Evolutionary conservation across 805 yeast species (phyloP).

Genomic region (Ogataea allantospora): DNA sequence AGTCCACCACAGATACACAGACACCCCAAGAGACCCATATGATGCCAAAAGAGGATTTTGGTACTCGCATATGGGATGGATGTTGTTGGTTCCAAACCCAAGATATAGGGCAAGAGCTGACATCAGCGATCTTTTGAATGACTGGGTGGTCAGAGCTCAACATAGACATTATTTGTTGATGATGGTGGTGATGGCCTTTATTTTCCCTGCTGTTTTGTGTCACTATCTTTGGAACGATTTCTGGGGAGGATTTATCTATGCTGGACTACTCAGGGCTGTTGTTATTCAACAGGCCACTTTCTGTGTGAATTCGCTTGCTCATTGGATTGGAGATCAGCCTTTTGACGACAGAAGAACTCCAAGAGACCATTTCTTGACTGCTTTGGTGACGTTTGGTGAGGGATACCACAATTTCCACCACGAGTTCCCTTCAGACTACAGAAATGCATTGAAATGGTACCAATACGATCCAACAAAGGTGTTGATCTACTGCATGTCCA

Average conservation of each 20-base stretch:
- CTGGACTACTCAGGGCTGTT: slow-evolving; percentile 67
- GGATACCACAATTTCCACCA: slow-evolving; percentile 91
- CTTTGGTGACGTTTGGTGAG: slow-evolving; percentile 82
- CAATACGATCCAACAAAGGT: slow-evolving; percentile 83
- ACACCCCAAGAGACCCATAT: slow-evolving; percentile 79
- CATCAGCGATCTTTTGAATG: slow-evolving; percentile 73
- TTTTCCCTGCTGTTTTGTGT: slow-evolving; percentile 59
- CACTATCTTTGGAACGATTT: slow-evolving; percentile 59
- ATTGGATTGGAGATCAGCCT: slow-evolving; percentile 84
- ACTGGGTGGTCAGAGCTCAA: slow-evolving; percentile 78
- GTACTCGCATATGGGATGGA: slow-evolving; percentile 87
- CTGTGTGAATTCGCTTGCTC: slow-evolving; percentile 84
- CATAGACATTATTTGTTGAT: slow-evolving; percentile 70
- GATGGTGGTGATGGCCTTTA: slow-evolving; percentile 59
- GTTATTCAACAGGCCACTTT: slow-evolving; percentile 82
- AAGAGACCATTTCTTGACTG: slow-evolving; percentile 77
- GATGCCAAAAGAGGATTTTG: slow-evolving; percentile 83
- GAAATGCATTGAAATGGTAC: slow-evolving; percentile 85
- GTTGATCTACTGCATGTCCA: slow-evolving; percentile 55
- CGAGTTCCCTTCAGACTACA: slow-evolving; percentile 85
- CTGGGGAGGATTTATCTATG: slow-evolving; percentile 73
- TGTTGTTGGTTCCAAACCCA: slow-evolving; percentile 78
- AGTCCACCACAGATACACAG: slow-evolving; percentile 84
- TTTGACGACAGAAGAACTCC: slow-evolving; percentile 87
- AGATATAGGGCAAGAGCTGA: slow-evolving; percentile 79